Conservation (phyloP, 1,284 basidiomycete genomes). For the Thelephora terrestris region DNA sequence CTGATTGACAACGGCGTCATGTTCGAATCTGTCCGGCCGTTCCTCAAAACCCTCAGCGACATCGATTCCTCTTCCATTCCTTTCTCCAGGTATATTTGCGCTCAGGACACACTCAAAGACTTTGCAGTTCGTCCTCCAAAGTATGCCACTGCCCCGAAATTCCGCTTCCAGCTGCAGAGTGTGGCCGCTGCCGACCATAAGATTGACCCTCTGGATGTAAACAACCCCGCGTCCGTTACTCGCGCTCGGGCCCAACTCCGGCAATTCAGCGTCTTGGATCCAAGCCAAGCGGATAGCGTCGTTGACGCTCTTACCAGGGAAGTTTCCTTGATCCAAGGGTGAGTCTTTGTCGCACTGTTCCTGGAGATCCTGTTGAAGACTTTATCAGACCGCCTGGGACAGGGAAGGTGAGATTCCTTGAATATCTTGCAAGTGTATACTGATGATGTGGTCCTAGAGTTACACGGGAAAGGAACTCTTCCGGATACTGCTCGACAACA, state of each 20-base stretch:
- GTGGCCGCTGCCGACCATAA: constrained; percentile 11
- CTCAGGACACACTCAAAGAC: constrained; percentile 7
- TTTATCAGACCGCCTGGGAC: constrained; percentile 12
- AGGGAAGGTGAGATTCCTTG: constrained; percentile 9
- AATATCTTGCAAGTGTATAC: neutral
- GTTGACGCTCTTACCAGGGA: constrained; percentile 10
- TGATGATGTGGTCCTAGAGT: constrained; percentile 6
- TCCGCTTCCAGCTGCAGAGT: constrained; percentile 19
- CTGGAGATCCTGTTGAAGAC: neutral
- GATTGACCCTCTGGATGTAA: constrained; percentile 14
- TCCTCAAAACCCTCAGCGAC: constrained; percentile 19
- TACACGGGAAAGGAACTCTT: constrained; percentile 14
- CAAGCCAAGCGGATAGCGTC: constrained; percentile 10
- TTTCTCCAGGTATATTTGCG: constrained; percentile 15
- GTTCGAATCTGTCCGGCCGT: constrained; percentile 22
- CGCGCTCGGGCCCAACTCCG: constrained; percentile 8
- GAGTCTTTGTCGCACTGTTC: neutral
- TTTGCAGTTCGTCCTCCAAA: constrained; percentile 14
- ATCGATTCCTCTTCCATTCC: constrained; percentile 21
- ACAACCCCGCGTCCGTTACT: constrained; percentile 11
- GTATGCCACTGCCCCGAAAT: constrained; percentile 17
- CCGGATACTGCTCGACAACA: constrained; percentile 12
- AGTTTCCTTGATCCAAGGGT: constrained; percentile 13
- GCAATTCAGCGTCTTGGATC: constrained; percentile 8
- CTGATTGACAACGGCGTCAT: constrained; percentile 21